Evolutionary conservation across 106 monocot species (phyloP).

Genomic region (Platanthera guangdongensis): DNA sequence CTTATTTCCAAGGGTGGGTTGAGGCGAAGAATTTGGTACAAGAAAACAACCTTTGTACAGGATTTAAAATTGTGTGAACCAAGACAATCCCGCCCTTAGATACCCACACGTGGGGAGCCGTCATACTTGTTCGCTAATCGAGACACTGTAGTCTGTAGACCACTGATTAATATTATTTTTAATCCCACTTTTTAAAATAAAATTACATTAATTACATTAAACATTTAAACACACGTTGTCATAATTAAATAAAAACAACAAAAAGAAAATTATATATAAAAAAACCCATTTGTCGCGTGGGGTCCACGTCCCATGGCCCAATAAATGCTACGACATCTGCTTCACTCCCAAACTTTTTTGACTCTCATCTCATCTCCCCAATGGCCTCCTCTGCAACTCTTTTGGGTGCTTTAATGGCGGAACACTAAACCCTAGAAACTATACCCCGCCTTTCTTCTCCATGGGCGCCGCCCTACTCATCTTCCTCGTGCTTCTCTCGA

Average conservation of each 20-base stretch:
- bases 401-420: constrained; percentile 14
- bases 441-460: neutral
- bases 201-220: neutral
- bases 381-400: neutral
- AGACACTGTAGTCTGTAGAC: neutral
- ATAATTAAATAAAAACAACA: neutral
- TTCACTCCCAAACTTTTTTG: constrained; percentile 8
- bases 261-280: neutral
- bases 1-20: too few species aligned
- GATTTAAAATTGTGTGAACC: neutral
- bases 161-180: neutral
- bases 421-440: constrained; percentile 1
- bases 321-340: constrained; percentile 13
- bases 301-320: neutral
- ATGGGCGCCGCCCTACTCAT: constrained; percentile 14
- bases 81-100: too few species aligned
- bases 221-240: neutral
- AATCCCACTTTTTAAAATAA: too few species aligned
- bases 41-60: neutral
- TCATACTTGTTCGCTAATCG: neutral
- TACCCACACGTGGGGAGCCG: neutral
- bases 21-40: too few species aligned
- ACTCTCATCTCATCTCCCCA: neutral
- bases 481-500: constrained; percentile 11
- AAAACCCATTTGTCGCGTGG: neutral